phyloP scores from a whole-genome alignment of 371 early-diverging fungal genomes.

The Mortierella sp. region DNA sequence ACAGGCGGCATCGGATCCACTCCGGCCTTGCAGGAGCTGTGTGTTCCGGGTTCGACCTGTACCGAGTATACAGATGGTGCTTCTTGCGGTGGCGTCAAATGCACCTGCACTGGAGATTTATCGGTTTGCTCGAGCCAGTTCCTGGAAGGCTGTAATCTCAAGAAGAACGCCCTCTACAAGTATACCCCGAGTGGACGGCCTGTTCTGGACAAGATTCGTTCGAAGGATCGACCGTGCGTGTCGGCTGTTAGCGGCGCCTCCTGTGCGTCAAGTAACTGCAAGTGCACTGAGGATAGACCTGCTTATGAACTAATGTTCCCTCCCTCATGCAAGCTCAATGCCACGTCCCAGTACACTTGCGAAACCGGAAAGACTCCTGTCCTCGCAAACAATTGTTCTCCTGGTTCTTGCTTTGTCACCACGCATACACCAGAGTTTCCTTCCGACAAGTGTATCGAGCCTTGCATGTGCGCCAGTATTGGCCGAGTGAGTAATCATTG shows the following conservation, averaged over 20 bases:
- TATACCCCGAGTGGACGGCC: not conserved
- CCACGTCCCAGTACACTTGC: not conserved
- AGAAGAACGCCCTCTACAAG: slow-evolving; percentile 1
- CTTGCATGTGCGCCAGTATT: not conserved
- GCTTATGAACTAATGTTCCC: not conserved
- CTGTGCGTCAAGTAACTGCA: too few species aligned
- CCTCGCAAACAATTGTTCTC: not conserved
- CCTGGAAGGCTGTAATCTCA: not conserved
- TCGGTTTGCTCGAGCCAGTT: not conserved
- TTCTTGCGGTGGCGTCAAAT: slow-evolving; percentile 13
- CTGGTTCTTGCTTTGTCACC: not conserved
- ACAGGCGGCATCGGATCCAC: too few species aligned
- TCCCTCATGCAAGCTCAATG: not conserved
- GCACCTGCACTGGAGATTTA: not conserved
- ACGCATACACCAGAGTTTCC: too few species aligned
- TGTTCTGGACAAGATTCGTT: not conserved
- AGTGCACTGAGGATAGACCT: not conserved
- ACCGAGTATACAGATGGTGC: too few species aligned
- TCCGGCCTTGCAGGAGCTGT: too few species aligned
- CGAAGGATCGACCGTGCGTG: too few species aligned
- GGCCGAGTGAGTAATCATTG: too few species aligned
- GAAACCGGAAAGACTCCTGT: not conserved
- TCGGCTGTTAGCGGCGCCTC: too few species aligned
- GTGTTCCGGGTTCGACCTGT: too few species aligned
- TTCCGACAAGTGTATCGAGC: not conserved